phyloP scores from a whole-genome alignment of 495 filamentous ascomycete genomes.

The Penicillium dipodomyicola region DNA sequence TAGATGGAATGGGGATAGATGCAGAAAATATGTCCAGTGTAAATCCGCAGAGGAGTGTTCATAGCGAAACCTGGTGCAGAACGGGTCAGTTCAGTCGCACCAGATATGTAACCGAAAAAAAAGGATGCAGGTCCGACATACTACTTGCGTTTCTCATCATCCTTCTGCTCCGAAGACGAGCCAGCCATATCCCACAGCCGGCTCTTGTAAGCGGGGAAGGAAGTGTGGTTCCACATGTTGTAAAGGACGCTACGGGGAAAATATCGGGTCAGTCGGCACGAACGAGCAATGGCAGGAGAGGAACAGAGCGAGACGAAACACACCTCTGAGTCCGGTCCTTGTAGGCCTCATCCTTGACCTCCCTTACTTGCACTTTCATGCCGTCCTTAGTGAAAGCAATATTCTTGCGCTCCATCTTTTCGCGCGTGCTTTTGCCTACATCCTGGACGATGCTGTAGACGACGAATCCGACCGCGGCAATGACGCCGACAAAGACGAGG shows the following conservation, averaged over 20 bases:
- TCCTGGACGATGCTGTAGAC: constrained; percentile 68
- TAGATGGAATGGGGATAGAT: background rate
- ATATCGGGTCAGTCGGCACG: constrained; percentile 5
- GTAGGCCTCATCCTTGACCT: constrained; percentile 72
- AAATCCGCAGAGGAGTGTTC: background rate
- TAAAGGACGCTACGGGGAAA: constrained; percentile 53
- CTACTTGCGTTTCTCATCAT: constrained; percentile 38
- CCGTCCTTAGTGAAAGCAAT: constrained; percentile 80
- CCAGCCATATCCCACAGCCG: constrained; percentile 53
- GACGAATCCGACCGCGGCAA: constrained; percentile 68
- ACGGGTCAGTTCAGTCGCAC: background rate
- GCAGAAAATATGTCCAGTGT: background rate
- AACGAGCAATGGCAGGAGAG: constrained; percentile 1
- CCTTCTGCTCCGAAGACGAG: constrained; percentile 15
- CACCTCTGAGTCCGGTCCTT: constrained; percentile 77
- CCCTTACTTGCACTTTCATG: constrained; percentile 75
- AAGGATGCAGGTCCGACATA: constrained; percentile 14
- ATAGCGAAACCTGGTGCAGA: background rate
- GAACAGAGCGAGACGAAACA: constrained; percentile 11
- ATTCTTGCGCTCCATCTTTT: constrained; percentile 81
- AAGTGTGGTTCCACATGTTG: constrained; percentile 73
- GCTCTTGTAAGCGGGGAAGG: constrained; percentile 58
- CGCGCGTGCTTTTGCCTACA: constrained; percentile 63
- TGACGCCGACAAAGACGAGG: constrained; percentile 57
- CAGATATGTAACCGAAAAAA: background rate